Percentiles rank a stretch among this genome's conserved stretches.
phyloP scores from a whole-genome alignment of 202 grass and related monocot species.

The Digitaria exilis region DNA sequence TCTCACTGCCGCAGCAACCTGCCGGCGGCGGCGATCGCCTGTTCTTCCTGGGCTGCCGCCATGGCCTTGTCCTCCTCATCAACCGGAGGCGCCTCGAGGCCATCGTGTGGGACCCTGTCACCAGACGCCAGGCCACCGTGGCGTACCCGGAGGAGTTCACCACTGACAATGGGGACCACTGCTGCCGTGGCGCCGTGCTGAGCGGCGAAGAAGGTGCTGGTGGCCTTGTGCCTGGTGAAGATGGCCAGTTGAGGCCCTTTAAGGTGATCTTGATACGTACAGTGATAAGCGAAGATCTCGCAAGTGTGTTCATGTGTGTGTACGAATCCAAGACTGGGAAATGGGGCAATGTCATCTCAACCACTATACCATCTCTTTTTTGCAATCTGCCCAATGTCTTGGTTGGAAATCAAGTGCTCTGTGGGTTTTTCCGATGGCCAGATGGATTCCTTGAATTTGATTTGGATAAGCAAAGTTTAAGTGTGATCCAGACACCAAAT shows the following conservation, averaged over 20 bases:
- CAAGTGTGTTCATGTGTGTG: neutral
- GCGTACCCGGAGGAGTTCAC: neutral
- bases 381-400: neutral
- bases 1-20: neutral
- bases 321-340: neutral
- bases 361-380: rapidly evolving
- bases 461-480: neutral
- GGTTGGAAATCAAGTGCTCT: neutral
- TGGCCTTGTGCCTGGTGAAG: neutral
- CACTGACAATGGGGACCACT: neutral
- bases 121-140: neutral
- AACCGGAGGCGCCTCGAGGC: neutral
- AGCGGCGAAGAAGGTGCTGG: too few relatives aligned
- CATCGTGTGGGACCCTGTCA: neutral
- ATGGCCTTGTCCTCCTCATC: constrained; percentile 17
- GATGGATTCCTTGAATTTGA: neutral
- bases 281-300: too few relatives aligned
- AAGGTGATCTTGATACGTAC: neutral
- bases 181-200: neutral
- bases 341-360: neutral
- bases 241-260: neutral
- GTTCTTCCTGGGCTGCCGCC: constrained; percentile 20
- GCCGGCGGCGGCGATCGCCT: neutral
- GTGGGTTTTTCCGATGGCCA: neutral
- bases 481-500: neutral